Base-by-base conservation (phyloP, 1,284 basidiomycete genomes). In the Sphagnurus paluster region DNA sequence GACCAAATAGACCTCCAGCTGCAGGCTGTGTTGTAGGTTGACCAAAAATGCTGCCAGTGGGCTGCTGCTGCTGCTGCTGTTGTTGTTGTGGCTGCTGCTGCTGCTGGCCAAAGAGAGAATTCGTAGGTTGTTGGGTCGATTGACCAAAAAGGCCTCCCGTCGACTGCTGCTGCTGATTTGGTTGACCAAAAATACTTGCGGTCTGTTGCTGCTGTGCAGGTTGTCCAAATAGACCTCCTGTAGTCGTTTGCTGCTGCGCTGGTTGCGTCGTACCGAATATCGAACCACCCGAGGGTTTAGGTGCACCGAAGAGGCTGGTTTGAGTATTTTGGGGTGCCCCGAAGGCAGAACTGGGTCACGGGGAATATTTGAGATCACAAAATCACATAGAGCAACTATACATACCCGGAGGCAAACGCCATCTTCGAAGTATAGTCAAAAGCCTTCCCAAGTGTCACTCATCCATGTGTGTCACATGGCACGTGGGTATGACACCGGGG, bases 281-380 rank as follows among this genome's bases (percentile, higher is more conserved):
- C 39, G 58, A 41, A 16, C 42, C 42, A 24, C 57, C 58, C 26
- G 56, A 20, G 1, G 62, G 53, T 42, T 62, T 67, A 25, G 58
- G 28, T 44, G 58, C 64, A 2, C 72, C 64, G 44, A 74, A 74
- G 24, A 70, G 45, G 20, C 67, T 59, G 23, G 51, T 44, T 25
- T 38, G 42, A 23, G 30, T 29, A 20, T 16, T 44, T 30, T 32
- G 25, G 10, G 30, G 13, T 16, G 19, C 19, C n/a, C 36, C 41
- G n/a, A 42, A 41, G 13, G 20, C 29, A 9, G 39, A 32, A 23
- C 35, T 37, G 21, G 13, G 5, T 6, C 3, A 37, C 2, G 25
- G 21, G 2, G 10, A 37, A 14, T 10, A 24, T 2, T 37, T n/a
- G 5, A 14, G n/a, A 24, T 19, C 5, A 2, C 2, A 9, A 24